phyloP scores from a whole-genome alignment of 805 yeast species.

The Ogataea ramenticola region DNA sequence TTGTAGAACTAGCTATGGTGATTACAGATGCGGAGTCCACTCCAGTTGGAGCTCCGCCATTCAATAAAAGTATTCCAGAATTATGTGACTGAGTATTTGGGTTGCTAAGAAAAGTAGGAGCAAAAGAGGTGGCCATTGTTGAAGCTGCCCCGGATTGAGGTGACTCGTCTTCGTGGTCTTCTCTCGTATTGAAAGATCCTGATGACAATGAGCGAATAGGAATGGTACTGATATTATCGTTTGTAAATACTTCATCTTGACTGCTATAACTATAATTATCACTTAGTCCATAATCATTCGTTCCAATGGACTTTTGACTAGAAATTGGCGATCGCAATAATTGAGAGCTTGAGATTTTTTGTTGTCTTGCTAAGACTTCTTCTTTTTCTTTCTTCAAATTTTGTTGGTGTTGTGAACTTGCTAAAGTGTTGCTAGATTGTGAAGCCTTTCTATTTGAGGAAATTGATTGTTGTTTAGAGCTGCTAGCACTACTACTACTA shows the following conservation, averaged over 20 bases:
- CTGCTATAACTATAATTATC: constrained; percentile 13
- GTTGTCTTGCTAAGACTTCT: neutral
- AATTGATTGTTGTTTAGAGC: constrained; percentile 4
- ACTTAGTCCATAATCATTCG: neutral
- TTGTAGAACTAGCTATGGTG: constrained; percentile 27
- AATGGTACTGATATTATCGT: constrained; percentile 36
- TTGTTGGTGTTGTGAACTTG: neutral
- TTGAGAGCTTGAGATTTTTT: neutral
- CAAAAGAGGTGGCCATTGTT: constrained; percentile 43
- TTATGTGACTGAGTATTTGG: constrained; percentile 2
- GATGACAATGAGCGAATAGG: constrained; percentile 42
- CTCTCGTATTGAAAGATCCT: constrained; percentile 24
- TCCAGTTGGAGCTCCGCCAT: constrained; percentile 3
- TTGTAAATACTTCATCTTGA: constrained; percentile 11
- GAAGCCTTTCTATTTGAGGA: neutral
- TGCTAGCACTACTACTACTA: too few species aligned
- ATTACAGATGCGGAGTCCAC: constrained; percentile 25
- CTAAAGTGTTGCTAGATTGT: too few species aligned
- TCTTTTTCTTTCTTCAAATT: neutral
- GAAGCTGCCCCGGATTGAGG: constrained; percentile 23
- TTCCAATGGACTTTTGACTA: neutral
- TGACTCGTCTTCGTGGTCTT: constrained; percentile 11
- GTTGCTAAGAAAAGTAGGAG: constrained; percentile 24
- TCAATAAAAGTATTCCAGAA: constrained; percentile 1
- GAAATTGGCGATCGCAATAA: neutral